phyloP scores from a whole-genome alignment of 805 yeast species.

The Pichia paraexigua region DNA sequence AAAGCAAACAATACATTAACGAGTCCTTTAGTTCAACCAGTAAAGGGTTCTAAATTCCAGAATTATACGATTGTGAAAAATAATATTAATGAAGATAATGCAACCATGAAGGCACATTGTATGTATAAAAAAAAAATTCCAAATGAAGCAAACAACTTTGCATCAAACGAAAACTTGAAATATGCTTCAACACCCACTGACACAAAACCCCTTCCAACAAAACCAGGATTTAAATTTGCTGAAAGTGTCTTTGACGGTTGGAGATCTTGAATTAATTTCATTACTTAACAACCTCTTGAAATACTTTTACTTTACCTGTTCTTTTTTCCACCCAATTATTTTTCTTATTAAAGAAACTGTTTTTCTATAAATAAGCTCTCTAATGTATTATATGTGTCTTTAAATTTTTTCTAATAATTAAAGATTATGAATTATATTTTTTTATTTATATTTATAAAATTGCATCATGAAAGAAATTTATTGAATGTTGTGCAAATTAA shows the following conservation, averaged over 20 bases:
- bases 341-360: neutral
- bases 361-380: too few relatives aligned
- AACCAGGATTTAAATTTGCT: neutral
- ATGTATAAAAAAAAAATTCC: slow-evolving; percentile 2
- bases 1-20: neutral
- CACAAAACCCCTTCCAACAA: neutral
- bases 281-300: neutral
- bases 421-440: neutral
- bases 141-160: slow-evolving; percentile 1
- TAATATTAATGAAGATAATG: neutral
- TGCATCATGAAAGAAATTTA: neutral
- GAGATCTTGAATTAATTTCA: neutral
- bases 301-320: neutral
- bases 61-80: neutral
- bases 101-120: neutral
- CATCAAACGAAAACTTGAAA: neutral
- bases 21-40: neutral
- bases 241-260: neutral
- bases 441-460: neutral
- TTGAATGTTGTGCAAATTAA: neutral
- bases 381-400: neutral
- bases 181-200: neutral
- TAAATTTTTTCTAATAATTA: neutral
- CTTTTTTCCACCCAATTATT: neutral
- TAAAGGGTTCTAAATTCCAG: neutral